These are phyloP conservation scores for Aristolochia contorta DNA, from an alignment of 164 flowering plant species.

Conservation along the genomic window DNA sequence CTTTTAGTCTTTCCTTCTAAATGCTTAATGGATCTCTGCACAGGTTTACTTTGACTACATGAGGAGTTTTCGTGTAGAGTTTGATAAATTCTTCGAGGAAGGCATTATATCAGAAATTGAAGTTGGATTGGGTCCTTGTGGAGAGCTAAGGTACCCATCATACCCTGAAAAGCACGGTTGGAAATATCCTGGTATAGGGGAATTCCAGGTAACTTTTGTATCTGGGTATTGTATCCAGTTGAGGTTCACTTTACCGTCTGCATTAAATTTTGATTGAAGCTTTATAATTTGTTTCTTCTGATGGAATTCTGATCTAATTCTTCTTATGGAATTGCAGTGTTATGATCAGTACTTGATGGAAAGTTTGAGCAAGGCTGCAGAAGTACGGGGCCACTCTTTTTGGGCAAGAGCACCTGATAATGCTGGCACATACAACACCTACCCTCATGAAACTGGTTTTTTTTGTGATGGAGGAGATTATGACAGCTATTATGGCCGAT, in stretches of 20 bases:
- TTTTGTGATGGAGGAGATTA: slow-evolving; percentile 96
- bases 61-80: slow-evolving; percentile 83
- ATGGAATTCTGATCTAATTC: no score
- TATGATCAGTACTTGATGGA: slow-evolving; percentile 77
- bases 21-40: slow-evolving; percentile 5
- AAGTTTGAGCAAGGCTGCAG: slow-evolving; percentile 71
- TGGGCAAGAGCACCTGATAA: slow-evolving; percentile 91
- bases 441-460: slow-evolving; percentile 77
- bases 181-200: slow-evolving; percentile 81
- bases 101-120: slow-evolving; percentile 65
- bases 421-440: slow-evolving; percentile 82
- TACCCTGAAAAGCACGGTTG: slow-evolving; percentile 66
- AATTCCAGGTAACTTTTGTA: slow-evolving; percentile 54
- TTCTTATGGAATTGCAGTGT: slow-evolving; percentile 36
- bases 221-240: background rate
- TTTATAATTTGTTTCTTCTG: background rate
- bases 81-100: slow-evolving; percentile 70
- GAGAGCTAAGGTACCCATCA: slow-evolving; percentile 85
- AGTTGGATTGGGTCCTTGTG: slow-evolving; percentile 89
- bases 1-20: background rate
- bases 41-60: slow-evolving; percentile 92
- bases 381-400: slow-evolving; percentile 69
- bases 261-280: background rate
- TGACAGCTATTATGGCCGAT: slow-evolving; percentile 85
- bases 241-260: background rate